Evolutionary conservation across 2,329 filamentous ascomycete genomes (phyloP).

Genomic region (Paecilomyces sp.): DNA sequence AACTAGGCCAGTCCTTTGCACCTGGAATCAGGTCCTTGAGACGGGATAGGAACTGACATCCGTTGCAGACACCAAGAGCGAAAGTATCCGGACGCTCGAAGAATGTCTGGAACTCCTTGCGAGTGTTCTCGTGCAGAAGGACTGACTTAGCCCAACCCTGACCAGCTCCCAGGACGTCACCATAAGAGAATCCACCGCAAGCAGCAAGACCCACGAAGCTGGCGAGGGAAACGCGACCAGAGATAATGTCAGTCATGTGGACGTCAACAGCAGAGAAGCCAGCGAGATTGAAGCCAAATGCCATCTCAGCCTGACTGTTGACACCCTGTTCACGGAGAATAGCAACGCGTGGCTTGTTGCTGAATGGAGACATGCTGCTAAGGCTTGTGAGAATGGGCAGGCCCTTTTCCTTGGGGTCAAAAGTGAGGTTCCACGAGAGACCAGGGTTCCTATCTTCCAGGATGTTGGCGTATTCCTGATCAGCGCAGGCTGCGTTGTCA

Average conservation of each 20-base stretch:
- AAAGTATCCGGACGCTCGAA: constrained; percentile 88
- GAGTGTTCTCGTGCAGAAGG: constrained; percentile 68
- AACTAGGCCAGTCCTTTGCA: constrained; percentile 73
- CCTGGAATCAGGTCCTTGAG: constrained; percentile 80
- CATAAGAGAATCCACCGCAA: constrained; percentile 96
- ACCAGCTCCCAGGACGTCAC: constrained; percentile 86
- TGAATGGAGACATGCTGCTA: constrained; percentile 49
- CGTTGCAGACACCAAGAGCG: constrained; percentile 90
- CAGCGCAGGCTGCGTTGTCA: constrained; percentile 81
- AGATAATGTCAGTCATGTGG: constrained; percentile 89
- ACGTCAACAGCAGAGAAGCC: constrained; percentile 90
- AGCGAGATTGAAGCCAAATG: constrained; percentile 85
- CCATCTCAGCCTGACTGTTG: constrained; percentile 96
- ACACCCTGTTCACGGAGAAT: constrained; percentile 94
- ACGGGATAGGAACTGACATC: constrained; percentile 87
- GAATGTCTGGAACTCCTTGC: constrained; percentile 74
- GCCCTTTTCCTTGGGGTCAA: constrained; percentile 69
- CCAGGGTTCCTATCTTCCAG: constrained; percentile 71
- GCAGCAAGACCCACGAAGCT: constrained; percentile 84
- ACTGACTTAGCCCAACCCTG: constrained; percentile 95
- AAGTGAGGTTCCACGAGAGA: constrained; percentile 75
- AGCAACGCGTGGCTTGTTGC: constrained; percentile 67
- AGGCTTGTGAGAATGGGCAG: constrained; percentile 61
- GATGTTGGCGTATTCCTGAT: constrained; percentile 72
- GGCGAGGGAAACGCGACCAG: constrained; percentile 68